Base-by-base conservation (phyloP, 2,329 filamentous ascomycete genomes). In the Calonectria montana region DNA sequence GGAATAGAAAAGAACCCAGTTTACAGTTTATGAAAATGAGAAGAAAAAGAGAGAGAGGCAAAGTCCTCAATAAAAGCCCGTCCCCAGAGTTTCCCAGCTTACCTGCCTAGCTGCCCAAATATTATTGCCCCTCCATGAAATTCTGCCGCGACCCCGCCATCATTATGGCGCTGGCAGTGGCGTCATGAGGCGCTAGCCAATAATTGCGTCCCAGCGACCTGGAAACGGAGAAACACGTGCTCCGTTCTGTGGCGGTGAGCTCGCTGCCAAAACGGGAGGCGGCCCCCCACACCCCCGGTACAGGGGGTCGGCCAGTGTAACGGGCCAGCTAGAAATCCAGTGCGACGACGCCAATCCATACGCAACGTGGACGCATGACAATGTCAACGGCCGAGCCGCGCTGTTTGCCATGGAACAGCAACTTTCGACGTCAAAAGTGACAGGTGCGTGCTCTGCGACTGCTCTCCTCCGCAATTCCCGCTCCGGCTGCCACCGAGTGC, bases 381-480 rank as follows among this genome's bases (percentile, higher is more conserved):
- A 82, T 82, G 81, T 80, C 73, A 76, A 79, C 72, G 76, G 75
- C 69, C 71, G 67, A 71, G 72, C 67, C 63, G 65, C 75, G 67
- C 73, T 77, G 78, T 75, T 79, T 79, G 83, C 83, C 79, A 92
- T 92, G 91, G 91, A 92, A 86, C 89, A 91, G 86, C 87, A 89
- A 77, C 91, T 89, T 76, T 92, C 92, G 81, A 92, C 91, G 78
- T 94, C 92, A 78, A 94, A 94, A 88, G 93, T 95, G 80, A 94
- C 92, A 82, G 92, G 93, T 94, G 86, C 66, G 83, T 74, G 47
- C 12, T 65, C n/a, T 25, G n/a, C 25, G 7, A 29, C 39, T 61
- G 48, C 7, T 45, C 43, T 65, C 21, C 37, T 15, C 50, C 35
- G 37, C 21, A 18, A 39, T 64, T 47, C 9, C 43, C 9, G 43